Evolutionary conservation across 192 early-diverging fungal genomes (phyloP), one percentile per base, ranked within the genome.

Genomic region (Nowakowskiella sp.): DNA sequence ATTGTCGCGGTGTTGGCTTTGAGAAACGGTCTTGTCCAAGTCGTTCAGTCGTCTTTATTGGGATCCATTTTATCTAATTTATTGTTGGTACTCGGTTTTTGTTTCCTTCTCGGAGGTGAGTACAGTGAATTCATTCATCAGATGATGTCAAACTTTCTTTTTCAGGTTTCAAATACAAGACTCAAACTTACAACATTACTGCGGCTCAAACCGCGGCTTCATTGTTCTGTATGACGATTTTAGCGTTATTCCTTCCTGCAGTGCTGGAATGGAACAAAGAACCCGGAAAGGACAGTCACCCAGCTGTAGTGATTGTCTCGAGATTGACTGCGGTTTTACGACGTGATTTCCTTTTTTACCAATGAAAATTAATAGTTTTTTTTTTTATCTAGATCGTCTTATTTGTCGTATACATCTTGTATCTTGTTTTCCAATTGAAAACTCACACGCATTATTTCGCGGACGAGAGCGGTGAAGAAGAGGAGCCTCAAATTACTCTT

Each of bases 1-100:
- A 83, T 97, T 58, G 73, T 97, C 13, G 81, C 77, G 4, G 68
- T 94, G 23, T 71, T 93, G 61, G 90, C 91, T 4, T 71, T 97
- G 31, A 73, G 78, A 10, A 69, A 87, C 60, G 82, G 82, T 48
- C 70, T 90, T 42, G 67, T 92, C 9, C 63, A 73, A 24, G 88
- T 97, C 43, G 91, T 97, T 32, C 85, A 94, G 60, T 83, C 94
- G 0, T 88, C 85, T 31, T 76, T 94, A 47, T 62, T 94, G 0
- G 94, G 94, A 32, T 92, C 89, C 5, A 85, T 97, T 45, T 71
- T 97, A 7, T 88, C 85, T 58, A 96, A 92, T 65, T 50, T 95
- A 43, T 64, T 93, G 16, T 68, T 93, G 51, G 90, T 94, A 1
- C 69, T 89, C 2, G 93, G 93, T 27, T 72, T 87, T 55, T 89